A percentile compares a stretch with the other conserved stretches of the same genome.
Conservation (phyloP, 352 stramenopile species). For the Pythium phragmitis region DNA sequence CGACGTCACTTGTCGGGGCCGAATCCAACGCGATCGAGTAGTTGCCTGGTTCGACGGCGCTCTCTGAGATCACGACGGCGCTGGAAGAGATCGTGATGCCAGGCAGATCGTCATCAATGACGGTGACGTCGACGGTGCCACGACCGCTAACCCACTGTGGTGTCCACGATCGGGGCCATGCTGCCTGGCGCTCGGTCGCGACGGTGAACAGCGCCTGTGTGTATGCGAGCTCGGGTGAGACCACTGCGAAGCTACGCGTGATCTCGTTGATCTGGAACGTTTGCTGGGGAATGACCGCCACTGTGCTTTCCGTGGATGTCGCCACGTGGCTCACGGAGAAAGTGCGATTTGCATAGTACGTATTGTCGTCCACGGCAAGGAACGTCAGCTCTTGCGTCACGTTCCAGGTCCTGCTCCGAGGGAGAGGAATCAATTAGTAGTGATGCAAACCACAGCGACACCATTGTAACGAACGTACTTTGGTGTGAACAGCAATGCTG, state of each 20-base stretch:
- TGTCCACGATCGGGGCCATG: constrained; percentile 44
- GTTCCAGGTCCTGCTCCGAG: constrained; percentile 50
- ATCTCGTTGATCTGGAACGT: constrained; percentile 26
- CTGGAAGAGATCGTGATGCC: constrained; percentile 51
- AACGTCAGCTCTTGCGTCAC: constrained; percentile 48
- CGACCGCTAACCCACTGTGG: constrained; percentile 34
- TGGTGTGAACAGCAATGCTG: constrained; percentile 47
- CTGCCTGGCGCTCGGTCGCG: constrained; percentile 17
- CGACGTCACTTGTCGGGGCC: constrained; percentile 45
- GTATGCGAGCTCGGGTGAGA: constrained; percentile 39
- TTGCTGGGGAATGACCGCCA: constrained; percentile 34
- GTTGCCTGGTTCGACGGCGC: constrained; percentile 29
- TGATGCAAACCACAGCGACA: no score
- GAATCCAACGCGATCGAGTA: constrained; percentile 68
- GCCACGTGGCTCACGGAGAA: constrained; percentile 36
- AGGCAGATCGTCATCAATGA: constrained; percentile 68
- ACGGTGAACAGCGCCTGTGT: constrained; percentile 43
- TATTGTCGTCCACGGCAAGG: constrained; percentile 62
- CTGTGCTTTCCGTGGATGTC: constrained; percentile 30
- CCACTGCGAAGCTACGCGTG: constrained; percentile 19
- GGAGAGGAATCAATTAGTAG: neutral
- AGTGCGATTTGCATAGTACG: constrained; percentile 48
- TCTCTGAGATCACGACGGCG: constrained; percentile 45
- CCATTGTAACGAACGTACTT: constrained; percentile 24
- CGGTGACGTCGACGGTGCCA: constrained; percentile 35